Evolutionary conservation across 495 filamentous ascomycete genomes (phyloP), one percentile per base, ranked within the genome.

Genomic region (Xylaria curta): DNA sequence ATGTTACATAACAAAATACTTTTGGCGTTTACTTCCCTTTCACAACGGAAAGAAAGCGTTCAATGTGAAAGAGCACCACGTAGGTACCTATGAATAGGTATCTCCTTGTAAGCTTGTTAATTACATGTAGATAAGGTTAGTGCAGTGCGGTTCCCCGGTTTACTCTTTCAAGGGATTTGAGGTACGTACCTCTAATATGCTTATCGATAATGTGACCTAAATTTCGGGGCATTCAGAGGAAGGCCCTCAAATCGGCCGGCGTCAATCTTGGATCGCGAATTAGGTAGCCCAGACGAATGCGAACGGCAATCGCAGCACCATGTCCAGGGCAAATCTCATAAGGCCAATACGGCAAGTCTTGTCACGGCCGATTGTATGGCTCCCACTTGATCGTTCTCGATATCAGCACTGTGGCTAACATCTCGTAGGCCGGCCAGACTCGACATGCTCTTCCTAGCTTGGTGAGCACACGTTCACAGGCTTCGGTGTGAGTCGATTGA

Each of bases 301-400:
- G 44, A 61, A 58, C 46, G 60, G 56, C 62, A 71, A 77, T 73
- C 70, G 60, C 56, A 56, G 44, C 69, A 72, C 51, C 31, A 79
- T 79, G 77, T 72, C 74, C 0, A 76, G 76, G 68, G 61, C 73
- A 72, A 56, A 69, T 26, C 71, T 79, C 72, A 54, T 61, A 62
- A 71, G 77, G 67, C 77, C 77, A n/a, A 64, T 79, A 71, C 70
- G 74, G 72, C 75, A 79, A 26, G 75, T 56, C 24, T 70, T 79
- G 5, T 71, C 69, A 19, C 66, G 75, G 64, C 72, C 77, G 69
- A 73, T 73, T 68, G 77, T 79, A 73, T 1, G 72, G 66, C n/a
- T 10, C 21, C 15, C 15, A 31, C 65, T 40, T 6, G 26, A 33
- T 53, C 4, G 19, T 13, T 44, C n/a, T n/a, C 17, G 28, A 47